Evolutionary conservation across 306 rosid species (phyloP).

Genomic region (Lithocarpus polystachyus): DNA sequence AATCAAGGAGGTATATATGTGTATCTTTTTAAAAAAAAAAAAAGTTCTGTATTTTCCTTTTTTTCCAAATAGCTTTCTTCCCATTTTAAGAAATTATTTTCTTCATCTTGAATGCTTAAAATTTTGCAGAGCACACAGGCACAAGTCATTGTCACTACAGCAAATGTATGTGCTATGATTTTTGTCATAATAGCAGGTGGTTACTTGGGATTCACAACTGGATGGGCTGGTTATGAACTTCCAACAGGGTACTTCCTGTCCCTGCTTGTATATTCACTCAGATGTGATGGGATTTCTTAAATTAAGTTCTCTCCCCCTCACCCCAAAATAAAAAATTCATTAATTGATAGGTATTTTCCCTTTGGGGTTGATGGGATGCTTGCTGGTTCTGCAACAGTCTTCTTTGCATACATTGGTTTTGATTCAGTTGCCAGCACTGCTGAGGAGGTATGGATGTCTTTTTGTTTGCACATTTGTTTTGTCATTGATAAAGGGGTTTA

Average conservation of each 20-base stretch:
- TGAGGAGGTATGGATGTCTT: conserved; percentile 65
- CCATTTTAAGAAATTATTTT: not conserved
- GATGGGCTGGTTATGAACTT: conserved; percentile 92
- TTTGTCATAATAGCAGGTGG: conserved; percentile 76
- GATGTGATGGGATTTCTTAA: conserved; percentile 9
- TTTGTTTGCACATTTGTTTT: not conserved
- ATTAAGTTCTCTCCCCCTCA: conserved; percentile 8
- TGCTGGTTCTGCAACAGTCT: conserved; percentile 95
- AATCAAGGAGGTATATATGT: conserved; percentile 73
- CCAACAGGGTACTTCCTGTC: conserved; percentile 57
- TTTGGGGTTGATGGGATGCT: conserved; percentile 93
- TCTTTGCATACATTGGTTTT: conserved; percentile 92
- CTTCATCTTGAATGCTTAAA: not conserved
- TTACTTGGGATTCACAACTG: conserved; percentile 79
- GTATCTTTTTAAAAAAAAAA: too few species aligned
- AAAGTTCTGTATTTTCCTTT: not conserved
- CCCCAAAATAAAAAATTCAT: not conserved
- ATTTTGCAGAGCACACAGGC: conserved; percentile 70
- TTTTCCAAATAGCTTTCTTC: not conserved
- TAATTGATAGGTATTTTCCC: conserved; percentile 64
- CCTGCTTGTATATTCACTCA: conserved; percentile 6
- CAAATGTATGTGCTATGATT: conserved; percentile 76
- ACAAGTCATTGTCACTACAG: conserved; percentile 71
- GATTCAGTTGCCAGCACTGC: conserved; percentile 93
- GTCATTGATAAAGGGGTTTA: not conserved